Base-by-base conservation (phyloP, 805 yeast species). In the Kazachstania taianensis region DNA sequence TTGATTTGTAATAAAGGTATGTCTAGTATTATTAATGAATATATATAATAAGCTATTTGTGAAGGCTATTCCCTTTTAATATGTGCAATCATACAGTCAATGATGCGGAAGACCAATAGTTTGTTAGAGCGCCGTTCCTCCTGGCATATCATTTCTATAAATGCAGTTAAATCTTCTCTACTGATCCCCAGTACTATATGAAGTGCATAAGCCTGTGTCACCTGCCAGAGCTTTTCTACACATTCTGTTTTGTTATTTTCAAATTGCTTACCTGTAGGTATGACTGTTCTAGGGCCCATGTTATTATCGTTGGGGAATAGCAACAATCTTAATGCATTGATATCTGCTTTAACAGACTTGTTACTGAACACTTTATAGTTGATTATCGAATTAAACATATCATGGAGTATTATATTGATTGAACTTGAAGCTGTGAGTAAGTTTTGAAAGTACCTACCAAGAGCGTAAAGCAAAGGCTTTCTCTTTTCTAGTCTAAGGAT, bases 301-400 rank as follows among this genome's bases (percentile, higher is more conserved):
- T 50, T 49, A 12, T 64, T 68, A 46, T 72, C 73, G 18, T 52
- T 53, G 2, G 77, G 75, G 40, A 71, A 72, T n/a, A 71, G 42
- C 20, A 55, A 49, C 20, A 53, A 50, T 35, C 75, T 50, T 2
- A 61, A 18, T 13, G 9, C 13, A 15, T 26, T 26, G 9, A 26
- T 26, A 3, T 9, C 14, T 8, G 14, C 13, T 12, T 9, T 15
- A 10, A 26, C 17, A 8, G 25, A 22, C 25, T 8, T 12, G 8
- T 22, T 8, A 22, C 12, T 22, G 12, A 22, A 22, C 17, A 26
- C 14, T n/a, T 22, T 22, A n/a, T 22, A 22, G 25, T 9, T n/a
- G 3, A 22, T n/a, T n/a, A n/a, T n/a, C n/a, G n/a, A n/a, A n/a
- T n/a, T n/a, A n/a, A n/a, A n/a, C n/a, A n/a, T n/a, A n/a, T n/a